Base-by-base conservation (phyloP, 169 alveolate genomes). In the Blepharisma undulans region DNA sequence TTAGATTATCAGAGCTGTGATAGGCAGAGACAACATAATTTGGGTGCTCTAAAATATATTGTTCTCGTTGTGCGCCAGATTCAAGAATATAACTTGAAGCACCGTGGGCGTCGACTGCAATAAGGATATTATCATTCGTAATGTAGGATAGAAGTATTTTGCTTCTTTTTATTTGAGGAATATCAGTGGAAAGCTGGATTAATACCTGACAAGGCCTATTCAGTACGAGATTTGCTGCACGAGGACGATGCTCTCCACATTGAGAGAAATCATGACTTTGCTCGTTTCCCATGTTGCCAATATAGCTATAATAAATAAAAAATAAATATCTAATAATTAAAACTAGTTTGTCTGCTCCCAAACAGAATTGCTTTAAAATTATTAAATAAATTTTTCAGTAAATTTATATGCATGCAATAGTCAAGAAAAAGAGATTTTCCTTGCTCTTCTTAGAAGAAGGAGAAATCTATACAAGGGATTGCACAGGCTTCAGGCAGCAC, bases 371-470 rank as follows among this genome's bases (percentile, higher is more conserved):
- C n/a, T n/a, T n/a, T n/a, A n/a, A n/a, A n/a, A n/a, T n/a, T n/a
- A n/a, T n/a, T n/a, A n/a, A n/a, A n/a, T n/a, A n/a, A n/a, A n/a
- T n/a, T n/a, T n/a, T n/a, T n/a, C 76, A 16, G 76, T 66, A 16
- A 66, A 66, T 16, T 66, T 16, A 66, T 77, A 93, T 95, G 95
- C 86, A 87, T 27, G 89, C 93, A 34, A 79, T 93, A 18, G 86
- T 91, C 25, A 72, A 86, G 32, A 76, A 93, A 66, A 79, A 93
- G 36, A 85, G 96, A 72, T 95, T 95, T 78, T 87, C 95, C 60
- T 93, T 95, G 27, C 94, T 93, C 78, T 94, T 89, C 84, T 82
- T 97, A 79, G 98, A 97, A 74, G 98, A 97, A 78, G 97, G 98
- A 29, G 98, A 97, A 91, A 85, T 92, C 79, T 96, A 95, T 66